These are phyloP conservation scores for Celoporthe dispersa DNA, from an alignment of 2,329 filamentous ascomycete genomes.

Conservation along the genomic window DNA sequence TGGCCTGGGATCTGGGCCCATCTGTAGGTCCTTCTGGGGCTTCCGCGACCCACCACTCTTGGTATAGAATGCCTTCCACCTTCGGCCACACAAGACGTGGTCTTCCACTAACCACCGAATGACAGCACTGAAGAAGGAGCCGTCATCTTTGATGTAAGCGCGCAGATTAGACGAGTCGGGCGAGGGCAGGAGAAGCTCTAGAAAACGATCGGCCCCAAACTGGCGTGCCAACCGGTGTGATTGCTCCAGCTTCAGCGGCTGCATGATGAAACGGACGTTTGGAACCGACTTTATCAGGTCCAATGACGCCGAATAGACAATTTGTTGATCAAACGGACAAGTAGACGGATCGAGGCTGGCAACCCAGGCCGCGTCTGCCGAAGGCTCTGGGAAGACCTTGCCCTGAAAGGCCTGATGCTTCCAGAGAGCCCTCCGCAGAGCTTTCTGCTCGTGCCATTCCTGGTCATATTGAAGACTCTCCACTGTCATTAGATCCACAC, in stretches of 20 bases:
- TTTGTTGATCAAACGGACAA: slow-evolving; percentile 33
- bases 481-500: slow-evolving; percentile 44
- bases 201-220: slow-evolving; percentile 62
- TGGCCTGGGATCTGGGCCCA: slow-evolving; percentile 38
- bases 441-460: slow-evolving; percentile 49
- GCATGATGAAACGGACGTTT: slow-evolving; percentile 50
- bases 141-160: slow-evolving; percentile 38
- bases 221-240: slow-evolving; percentile 57
- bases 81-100: slow-evolving; percentile 52
- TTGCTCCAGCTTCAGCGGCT: slow-evolving; percentile 52
- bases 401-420: slow-evolving; percentile 46
- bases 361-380: slow-evolving; percentile 50
- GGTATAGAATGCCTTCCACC: slow-evolving; percentile 54
- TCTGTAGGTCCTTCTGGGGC: slow-evolving; percentile 40
- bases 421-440: slow-evolving; percentile 48
- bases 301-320: slow-evolving; percentile 51
- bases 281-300: slow-evolving; percentile 44
- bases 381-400: slow-evolving; percentile 53
- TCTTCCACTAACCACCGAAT: slow-evolving; percentile 46
- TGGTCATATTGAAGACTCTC: slow-evolving; percentile 42
- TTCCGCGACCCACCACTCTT: slow-evolving; percentile 45
- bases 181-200: slow-evolving; percentile 59
- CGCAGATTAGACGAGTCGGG: slow-evolving; percentile 40
- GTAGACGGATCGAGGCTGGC: slow-evolving; percentile 45
- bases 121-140: slow-evolving; percentile 39